Percentiles rank a stretch among this genome's conserved stretches.
These are phyloP conservation scores for Hydnomerulius pinastri DNA, from an alignment of 768 basidiomycete species.

Conservation along the genomic window DNA sequence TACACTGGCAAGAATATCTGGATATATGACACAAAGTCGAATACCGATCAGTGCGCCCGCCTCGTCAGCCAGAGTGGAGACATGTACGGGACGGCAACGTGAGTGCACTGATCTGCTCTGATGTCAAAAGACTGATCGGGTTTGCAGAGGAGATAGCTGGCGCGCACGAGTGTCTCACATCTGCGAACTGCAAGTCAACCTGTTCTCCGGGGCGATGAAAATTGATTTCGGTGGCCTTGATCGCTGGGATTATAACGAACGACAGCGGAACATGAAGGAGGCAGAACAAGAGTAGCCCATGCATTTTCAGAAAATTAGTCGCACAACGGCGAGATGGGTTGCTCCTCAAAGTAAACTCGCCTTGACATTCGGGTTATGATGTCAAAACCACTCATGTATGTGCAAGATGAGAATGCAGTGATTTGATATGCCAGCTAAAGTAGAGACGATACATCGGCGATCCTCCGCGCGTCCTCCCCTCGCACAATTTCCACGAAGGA, in stretches of 20 bases:
- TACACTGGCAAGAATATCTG: constrained; percentile 70
- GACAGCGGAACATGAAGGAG: constrained; percentile 64
- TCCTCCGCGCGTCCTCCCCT: constrained; percentile 13
- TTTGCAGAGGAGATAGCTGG: constrained; percentile 76
- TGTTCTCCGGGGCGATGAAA: constrained; percentile 58
- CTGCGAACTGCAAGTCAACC: constrained; percentile 70
- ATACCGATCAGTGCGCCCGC: constrained; percentile 64
- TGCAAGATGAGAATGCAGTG: constrained; percentile 14
- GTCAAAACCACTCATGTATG: neutral
- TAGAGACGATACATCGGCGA: constrained; percentile 26
- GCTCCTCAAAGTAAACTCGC: too few relatives aligned
- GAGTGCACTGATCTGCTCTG: constrained; percentile 29
- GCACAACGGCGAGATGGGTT: too few relatives aligned
- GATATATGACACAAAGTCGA: constrained; percentile 73
- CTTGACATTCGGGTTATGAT: too few relatives aligned
- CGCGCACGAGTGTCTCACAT: constrained; percentile 70
- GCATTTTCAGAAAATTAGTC: neutral
- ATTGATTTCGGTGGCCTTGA: constrained; percentile 79
- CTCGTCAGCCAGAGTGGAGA: constrained; percentile 64
- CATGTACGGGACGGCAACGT: constrained; percentile 80
- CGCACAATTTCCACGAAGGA: constrained; percentile 18
- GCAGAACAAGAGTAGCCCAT: constrained; percentile 30
- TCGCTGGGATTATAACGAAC: constrained; percentile 67
- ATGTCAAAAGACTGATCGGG: constrained; percentile 7
- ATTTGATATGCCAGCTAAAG: constrained; percentile 25